phyloP scores from a whole-genome alignment of 2,329 filamentous ascomycete genomes.

The Penicillium paneum region DNA sequence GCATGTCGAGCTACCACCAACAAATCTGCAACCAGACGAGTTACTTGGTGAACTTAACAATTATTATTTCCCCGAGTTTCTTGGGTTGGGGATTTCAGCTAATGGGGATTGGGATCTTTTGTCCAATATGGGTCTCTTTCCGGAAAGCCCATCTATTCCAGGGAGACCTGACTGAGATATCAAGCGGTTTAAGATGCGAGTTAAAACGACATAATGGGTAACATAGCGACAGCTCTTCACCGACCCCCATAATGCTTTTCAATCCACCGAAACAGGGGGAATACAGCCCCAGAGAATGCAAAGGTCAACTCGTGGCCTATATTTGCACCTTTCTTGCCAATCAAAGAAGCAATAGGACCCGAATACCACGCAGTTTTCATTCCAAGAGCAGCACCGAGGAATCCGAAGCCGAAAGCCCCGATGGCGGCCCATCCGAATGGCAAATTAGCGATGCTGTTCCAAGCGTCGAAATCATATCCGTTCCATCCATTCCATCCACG shows the following conservation, averaged over 20 bases:
- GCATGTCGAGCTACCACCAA: conserved; percentile 9
- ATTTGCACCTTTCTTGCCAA: conserved; percentile 33
- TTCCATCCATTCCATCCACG: conserved; percentile 31
- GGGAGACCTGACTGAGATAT: background rate
- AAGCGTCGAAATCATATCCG: conserved; percentile 35
- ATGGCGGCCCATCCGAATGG: conserved; percentile 37
- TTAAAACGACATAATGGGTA: background rate
- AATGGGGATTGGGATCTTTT: conserved; percentile 30
- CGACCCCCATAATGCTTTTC: conserved; percentile 29
- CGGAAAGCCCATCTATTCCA: conserved; percentile 41
- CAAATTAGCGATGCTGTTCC: conserved; percentile 28
- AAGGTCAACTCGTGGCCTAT: conserved; percentile 37
- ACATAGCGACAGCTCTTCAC: conserved; percentile 4
- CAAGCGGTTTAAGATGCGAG: background rate
- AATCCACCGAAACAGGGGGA: conserved; percentile 29
- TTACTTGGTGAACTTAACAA: conserved; percentile 21
- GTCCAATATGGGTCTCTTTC: conserved; percentile 27
- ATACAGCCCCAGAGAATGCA: conserved; percentile 29
- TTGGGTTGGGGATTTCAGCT: conserved; percentile 29
- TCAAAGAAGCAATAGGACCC: conserved; percentile 31
- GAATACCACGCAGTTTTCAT: conserved; percentile 38
- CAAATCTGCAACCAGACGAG: conserved; percentile 7
- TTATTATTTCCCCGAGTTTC: conserved; percentile 33
- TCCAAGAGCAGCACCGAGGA: conserved; percentile 33
- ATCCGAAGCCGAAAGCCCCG: conserved; percentile 32